These are phyloP conservation scores for Trichoderma lentiforme DNA, from an alignment of 2,329 filamentous ascomycete species.

Conservation along the genomic window DNA sequence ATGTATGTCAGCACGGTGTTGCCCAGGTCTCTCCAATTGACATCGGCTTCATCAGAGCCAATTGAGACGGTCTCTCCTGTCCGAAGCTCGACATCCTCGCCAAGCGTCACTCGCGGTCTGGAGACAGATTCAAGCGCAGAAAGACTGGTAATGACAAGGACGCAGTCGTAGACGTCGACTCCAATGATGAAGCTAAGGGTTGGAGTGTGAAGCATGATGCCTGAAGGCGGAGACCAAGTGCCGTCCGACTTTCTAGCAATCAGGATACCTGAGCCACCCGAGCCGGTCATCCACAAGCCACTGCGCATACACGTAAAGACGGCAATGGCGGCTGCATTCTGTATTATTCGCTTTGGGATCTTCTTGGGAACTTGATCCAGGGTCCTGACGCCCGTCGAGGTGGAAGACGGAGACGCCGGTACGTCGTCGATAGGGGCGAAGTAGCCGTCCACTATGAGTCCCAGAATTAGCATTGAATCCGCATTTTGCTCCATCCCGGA, in stretches of 20 bases:
- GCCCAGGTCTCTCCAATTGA: conserved; percentile 50
- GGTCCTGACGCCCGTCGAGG: conserved; percentile 42
- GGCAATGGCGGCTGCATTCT: conserved; percentile 83
- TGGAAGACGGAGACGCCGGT: conserved; percentile 28
- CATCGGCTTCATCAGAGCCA: conserved; percentile 50
- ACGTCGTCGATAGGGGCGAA: conserved; percentile 40
- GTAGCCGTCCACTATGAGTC: conserved; percentile 52
- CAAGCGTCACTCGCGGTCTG: conserved; percentile 72
- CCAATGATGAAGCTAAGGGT: conserved; percentile 87
- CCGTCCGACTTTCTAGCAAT: conserved; percentile 82
- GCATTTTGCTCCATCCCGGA: neutral
- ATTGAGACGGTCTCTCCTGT: conserved; percentile 67
- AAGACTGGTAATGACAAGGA: conserved; percentile 86
- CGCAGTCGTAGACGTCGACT: conserved; percentile 93
- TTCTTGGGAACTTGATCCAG: conserved; percentile 64
- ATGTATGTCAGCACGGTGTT: conserved; percentile 58
- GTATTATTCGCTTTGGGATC: conserved; percentile 81
- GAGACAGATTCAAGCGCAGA: conserved; percentile 82
- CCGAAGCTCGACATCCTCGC: conserved; percentile 73
- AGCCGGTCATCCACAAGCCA: conserved; percentile 86
- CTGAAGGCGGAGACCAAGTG: conserved; percentile 86
- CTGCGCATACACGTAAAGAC: conserved; percentile 96
- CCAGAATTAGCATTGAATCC: neutral
- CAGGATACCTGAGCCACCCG: conserved; percentile 83
- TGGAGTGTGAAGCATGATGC: conserved; percentile 84